Evolutionary conservation across 2,329 filamentous ascomycete species (phyloP), one percentile per base, ranked within the genome.

Genomic region (Verticillium nonalfalfae): DNA sequence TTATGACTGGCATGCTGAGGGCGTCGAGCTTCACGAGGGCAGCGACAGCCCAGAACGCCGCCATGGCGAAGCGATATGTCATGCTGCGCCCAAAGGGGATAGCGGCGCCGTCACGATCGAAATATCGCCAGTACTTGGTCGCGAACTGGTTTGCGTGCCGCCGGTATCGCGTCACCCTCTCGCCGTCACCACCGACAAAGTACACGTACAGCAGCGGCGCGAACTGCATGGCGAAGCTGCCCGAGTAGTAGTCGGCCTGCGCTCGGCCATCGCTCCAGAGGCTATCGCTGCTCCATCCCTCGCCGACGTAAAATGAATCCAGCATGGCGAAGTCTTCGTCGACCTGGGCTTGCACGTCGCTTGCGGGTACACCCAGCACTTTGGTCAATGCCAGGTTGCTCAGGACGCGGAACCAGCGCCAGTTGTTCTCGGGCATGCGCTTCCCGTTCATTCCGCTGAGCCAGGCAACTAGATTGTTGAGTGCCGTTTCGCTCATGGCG

Each of bases 1-100:
- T 91, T 13, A 92, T 86, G 66, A 90, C 88, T 4, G 90, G 90
- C 89, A 89, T 92, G 4, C 86, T 89, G 58, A 93, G 75, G n/a
- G 45, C 45, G 5, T 72, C 61, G 4, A 79, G 62, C 14, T 71
- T 68, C 7, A 76, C 73, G 4, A 78, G 71, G 4, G 73, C 74
- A 3, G 73, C 63, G 1, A 74, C 77, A 10, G 77, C 71, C 69
- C 74, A 81, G 62, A 80, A 80, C 0, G 73, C 78, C 1, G 70
- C 74, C 33, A 75, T 73, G 1, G 78, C 75, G 50, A 79, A 80
- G 6, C 78, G 73, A 60, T 80, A 80, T 1, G 77, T 79, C 4
- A 81, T 66, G 61, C 74, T 77, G 35, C 78, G 70, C 1, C 78
- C 78, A 59, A 80, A 81, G 0, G 78, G 77, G 39, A 81, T 80